phyloP scores from a whole-genome alignment of 2,329 filamentous ascomycete genomes.

The Colletotrichum australisinense region DNA sequence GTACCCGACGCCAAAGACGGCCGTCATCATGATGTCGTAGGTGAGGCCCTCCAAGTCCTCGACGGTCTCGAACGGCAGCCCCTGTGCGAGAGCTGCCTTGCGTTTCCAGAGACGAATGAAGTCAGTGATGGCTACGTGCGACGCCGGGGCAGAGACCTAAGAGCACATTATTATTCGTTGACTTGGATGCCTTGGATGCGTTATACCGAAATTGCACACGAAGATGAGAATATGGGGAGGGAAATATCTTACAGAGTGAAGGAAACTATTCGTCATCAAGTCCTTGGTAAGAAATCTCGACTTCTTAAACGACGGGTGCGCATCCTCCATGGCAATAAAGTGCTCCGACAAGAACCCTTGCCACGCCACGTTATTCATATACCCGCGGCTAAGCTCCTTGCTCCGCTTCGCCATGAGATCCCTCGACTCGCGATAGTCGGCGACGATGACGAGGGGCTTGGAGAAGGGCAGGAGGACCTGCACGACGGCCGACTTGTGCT shows the following conservation, averaged over 20 bases:
- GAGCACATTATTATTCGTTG: too few species aligned
- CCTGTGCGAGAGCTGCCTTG: background rate
- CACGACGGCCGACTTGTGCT: background rate
- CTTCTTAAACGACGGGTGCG: constrained; percentile 2
- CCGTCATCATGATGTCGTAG: constrained; percentile 1
- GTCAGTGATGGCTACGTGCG: background rate
- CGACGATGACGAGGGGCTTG: background rate
- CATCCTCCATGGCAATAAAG: constrained; percentile 10
- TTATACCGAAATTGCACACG: too few species aligned
- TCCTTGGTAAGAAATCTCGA: constrained; percentile 11
- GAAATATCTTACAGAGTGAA: background rate
- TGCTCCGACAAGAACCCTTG: constrained; percentile 3
- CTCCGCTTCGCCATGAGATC: constrained; percentile 16
- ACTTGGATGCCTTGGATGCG: too few species aligned
- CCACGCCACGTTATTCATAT: background rate
- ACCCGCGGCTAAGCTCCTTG: background rate
- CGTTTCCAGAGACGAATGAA: background rate
- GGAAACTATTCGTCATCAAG: constrained; percentile 6
- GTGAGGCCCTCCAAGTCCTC: background rate
- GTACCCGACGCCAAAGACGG: background rate
- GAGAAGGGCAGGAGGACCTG: background rate
- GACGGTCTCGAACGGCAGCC: background rate
- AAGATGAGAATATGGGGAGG: too few species aligned
- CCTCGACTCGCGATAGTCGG: background rate
- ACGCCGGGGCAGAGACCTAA: background rate